Conservation (phyloP, 2,329 filamentous ascomycete genomes). For the Dactylellina drechsleri region DNA sequence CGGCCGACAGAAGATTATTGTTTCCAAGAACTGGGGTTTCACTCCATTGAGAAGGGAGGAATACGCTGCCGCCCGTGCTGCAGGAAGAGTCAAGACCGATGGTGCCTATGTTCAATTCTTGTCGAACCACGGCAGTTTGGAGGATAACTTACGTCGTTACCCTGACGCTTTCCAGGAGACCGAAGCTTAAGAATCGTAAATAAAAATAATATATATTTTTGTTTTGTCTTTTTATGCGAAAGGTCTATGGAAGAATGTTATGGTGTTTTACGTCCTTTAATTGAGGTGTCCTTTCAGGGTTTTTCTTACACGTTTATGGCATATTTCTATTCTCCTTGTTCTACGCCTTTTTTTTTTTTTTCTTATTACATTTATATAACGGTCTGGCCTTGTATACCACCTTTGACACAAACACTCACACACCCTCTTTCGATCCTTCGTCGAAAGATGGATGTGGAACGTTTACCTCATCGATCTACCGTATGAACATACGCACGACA, state of each 20-base stretch:
- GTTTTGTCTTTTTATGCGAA: not conserved
- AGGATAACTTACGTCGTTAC: constrained; percentile 91
- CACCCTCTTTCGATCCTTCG: constrained; percentile 4
- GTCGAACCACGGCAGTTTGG: constrained; percentile 86
- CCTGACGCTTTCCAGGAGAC: constrained; percentile 80
- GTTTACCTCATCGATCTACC: not conserved
- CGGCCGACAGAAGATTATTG: constrained; percentile 99
- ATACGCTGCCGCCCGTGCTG: constrained; percentile 94
- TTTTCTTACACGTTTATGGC: constrained; percentile 31
- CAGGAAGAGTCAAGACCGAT: constrained; percentile 92
- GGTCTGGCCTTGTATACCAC: constrained; percentile 42
- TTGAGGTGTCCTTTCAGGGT: constrained; percentile 49
- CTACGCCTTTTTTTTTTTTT: constrained; percentile 8
- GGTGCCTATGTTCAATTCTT: constrained; percentile 99
- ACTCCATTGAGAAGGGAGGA: constrained; percentile 97
- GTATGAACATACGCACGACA: constrained; percentile 16
- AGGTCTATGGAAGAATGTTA: constrained; percentile 25
- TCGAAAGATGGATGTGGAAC: not conserved
- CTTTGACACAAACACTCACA: constrained; percentile 6
- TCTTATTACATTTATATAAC: constrained; percentile 23
- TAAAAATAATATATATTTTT: not conserved
- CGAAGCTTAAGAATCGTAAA: constrained; percentile 60
- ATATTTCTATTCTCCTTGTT: constrained; percentile 19
- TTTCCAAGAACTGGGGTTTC: constrained; percentile 99
- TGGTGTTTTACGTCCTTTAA: constrained; percentile 33